Evolutionary conservation across 2,329 filamentous ascomycete genomes (phyloP).

Genomic region (Penicillium verrucosum): DNA sequence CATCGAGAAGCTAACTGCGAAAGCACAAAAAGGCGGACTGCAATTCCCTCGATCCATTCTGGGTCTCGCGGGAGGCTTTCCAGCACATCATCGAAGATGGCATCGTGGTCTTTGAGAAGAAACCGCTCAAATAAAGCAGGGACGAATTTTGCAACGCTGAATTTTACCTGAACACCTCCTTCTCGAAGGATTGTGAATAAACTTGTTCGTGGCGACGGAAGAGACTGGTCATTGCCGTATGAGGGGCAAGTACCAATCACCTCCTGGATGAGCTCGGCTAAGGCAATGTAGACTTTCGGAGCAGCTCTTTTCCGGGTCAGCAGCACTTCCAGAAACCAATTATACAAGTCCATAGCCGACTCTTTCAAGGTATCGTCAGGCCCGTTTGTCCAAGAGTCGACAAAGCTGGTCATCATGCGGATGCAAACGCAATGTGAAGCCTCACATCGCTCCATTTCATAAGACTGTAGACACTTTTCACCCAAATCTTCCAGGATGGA

Average conservation of each 20-base stretch:
- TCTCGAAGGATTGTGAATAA: constrained; percentile 69
- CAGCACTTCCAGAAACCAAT: constrained; percentile 67
- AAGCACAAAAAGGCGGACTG: constrained; percentile 73
- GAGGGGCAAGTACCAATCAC: constrained; percentile 65
- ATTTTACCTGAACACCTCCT: constrained; percentile 69
- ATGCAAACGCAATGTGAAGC: constrained; percentile 66
- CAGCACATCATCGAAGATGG: constrained; percentile 81
- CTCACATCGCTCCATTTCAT: constrained; percentile 70
- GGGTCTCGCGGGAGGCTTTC: constrained; percentile 70
- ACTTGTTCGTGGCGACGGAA: constrained; percentile 65
- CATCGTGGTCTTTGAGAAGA: constrained; percentile 77
- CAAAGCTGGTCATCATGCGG: constrained; percentile 63
- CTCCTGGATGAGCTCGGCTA: constrained; percentile 67
- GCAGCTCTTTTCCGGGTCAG: constrained; percentile 69
- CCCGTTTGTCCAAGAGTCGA: constrained; percentile 59
- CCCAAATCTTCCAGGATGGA: constrained; percentile 48
- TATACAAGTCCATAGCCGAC: constrained; percentile 71
- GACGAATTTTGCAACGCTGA: constrained; percentile 66
- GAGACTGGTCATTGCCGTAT: constrained; percentile 60
- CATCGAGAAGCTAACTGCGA: constrained; percentile 75
- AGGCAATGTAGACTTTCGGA: constrained; percentile 60
- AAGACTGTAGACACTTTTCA: constrained; percentile 49
- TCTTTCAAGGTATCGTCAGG: constrained; percentile 59
- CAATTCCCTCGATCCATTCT: constrained; percentile 75
- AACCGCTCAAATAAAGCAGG: constrained; percentile 76